Conservation (phyloP, 345 rosid genomes). For the Cardiospermum halicacabum region DNA sequence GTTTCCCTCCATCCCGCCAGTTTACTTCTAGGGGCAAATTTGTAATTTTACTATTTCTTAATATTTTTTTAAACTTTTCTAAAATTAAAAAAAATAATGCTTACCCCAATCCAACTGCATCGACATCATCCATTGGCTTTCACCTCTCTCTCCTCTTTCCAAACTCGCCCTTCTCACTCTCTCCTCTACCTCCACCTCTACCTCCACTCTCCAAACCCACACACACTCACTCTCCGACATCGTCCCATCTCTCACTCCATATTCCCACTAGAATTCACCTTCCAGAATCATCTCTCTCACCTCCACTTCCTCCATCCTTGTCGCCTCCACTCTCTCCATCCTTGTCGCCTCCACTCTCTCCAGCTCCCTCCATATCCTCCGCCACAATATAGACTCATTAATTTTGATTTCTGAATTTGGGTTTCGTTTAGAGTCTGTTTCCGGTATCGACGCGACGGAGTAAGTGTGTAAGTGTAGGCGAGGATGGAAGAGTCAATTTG, state of each 20-base stretch:
- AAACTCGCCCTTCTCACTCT: slow-evolving; percentile 46
- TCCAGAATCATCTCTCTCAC: slow-evolving; percentile 65
- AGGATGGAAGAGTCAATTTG: slow-evolving; percentile 47
- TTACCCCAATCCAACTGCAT: slow-evolving; percentile 58
- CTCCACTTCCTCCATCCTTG: too few species aligned
- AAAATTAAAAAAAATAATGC: too few species aligned
- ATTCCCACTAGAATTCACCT: slow-evolving; percentile 52
- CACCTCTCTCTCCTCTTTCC: slow-evolving; percentile 62
- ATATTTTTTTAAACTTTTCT: too few species aligned
- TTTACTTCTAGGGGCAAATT: too few species aligned
- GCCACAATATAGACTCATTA: slow-evolving; percentile 27
- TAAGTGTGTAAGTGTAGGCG: slow-evolving; percentile 76
- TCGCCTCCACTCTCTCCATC: slow-evolving; percentile 31
- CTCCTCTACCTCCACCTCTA: slow-evolving; percentile 44
- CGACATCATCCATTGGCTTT: slow-evolving; percentile 83
- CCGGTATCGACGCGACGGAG: slow-evolving; percentile 63
- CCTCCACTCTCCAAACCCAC: slow-evolving; percentile 54
- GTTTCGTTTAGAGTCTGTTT: slow-evolving; percentile 51
- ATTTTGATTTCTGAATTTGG: slow-evolving; percentile 26
- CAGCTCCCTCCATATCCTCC: slow-evolving; percentile 57
- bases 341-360: slow-evolving; percentile 47
- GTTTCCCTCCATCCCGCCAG: too few species aligned
- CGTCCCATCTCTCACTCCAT: slow-evolving; percentile 20
- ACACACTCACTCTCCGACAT: slow-evolving; percentile 26
- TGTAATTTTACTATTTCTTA: too few species aligned